Conservation (phyloP, 345 rosid species). For the Diplotaxis tenuifolia region DNA sequence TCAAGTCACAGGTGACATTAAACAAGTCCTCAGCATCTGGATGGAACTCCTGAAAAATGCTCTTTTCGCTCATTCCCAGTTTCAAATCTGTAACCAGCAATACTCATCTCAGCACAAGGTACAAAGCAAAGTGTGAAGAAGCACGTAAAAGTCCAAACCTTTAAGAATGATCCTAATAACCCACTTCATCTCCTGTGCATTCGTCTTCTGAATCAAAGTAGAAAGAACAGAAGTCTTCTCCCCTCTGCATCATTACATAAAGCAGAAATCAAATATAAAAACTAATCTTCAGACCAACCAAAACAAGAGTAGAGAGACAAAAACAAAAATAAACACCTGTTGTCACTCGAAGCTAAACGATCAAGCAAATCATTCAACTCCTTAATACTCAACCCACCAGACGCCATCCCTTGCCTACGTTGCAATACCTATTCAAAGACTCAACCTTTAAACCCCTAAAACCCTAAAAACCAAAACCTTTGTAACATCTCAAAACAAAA, state of each 20-base stretch:
- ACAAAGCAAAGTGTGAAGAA: background rate
- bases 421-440: conserved; percentile 53
- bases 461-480: background rate
- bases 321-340: too few species aligned
- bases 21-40: conserved; percentile 96
- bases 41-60: conserved; percentile 93
- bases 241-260: conserved; percentile 43
- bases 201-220: conserved; percentile 80
- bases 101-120: background rate
- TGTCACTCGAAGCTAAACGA: conserved; percentile 72
- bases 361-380: conserved; percentile 82
- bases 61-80: conserved; percentile 88
- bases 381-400: conserved; percentile 68
- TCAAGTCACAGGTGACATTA: conserved; percentile 94
- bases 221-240: conserved; percentile 70
- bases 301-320: background rate
- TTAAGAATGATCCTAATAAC: conserved; percentile 85
- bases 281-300: background rate
- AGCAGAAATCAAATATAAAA: background rate
- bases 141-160: conserved; percentile 42
- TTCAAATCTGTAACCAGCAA: conserved; percentile 67
- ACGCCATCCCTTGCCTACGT: conserved; percentile 75
- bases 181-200: conserved; percentile 98
- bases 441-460: background rate
- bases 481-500: background rate